phyloP scores from a whole-genome alignment of 805 yeast species.

The Spathaspora boniae region DNA sequence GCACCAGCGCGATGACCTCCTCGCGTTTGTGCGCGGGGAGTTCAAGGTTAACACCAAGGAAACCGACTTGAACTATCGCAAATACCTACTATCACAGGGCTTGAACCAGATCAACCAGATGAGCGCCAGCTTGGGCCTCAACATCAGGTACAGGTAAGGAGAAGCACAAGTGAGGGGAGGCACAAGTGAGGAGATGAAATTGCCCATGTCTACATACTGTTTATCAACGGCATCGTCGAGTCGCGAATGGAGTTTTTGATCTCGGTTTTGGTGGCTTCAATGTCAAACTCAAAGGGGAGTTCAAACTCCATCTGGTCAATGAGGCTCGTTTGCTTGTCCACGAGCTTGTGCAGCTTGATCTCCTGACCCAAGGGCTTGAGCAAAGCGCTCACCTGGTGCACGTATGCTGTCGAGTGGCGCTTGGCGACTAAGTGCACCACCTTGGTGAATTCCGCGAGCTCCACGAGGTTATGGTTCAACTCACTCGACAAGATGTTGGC shows the following conservation, averaged over 20 bases:
- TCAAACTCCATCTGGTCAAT: conserved; percentile 11
- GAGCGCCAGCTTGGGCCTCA: conserved; percentile 21
- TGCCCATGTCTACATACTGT: conserved; percentile 4
- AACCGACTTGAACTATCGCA: conserved; percentile 33
- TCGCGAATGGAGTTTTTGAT: conserved; percentile 6
- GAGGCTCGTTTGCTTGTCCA: conserved; percentile 9
- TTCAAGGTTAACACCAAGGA: conserved; percentile 24
- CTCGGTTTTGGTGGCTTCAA: background rate
- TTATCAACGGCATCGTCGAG: conserved; percentile 7
- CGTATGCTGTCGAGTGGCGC: background rate
- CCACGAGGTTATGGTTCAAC: conserved; percentile 15
- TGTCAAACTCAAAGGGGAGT: conserved; percentile 7
- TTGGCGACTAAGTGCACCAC: conserved; percentile 9
- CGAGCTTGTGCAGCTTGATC: conserved; percentile 9
- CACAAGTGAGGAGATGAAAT: conserved; percentile 3
- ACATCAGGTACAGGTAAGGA: conserved; percentile 4
- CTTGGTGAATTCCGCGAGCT: conserved; percentile 14
- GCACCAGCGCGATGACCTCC: conserved; percentile 35
- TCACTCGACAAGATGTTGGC: conserved; percentile 15
- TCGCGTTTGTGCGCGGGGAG: conserved; percentile 30
- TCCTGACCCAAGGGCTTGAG: conserved; percentile 8
- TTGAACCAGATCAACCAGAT: conserved; percentile 23
- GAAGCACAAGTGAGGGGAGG: too few species aligned
- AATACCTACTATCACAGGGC: conserved; percentile 35
- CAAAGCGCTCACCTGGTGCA: conserved; percentile 2